Conservation (phyloP, 495 filamentous ascomycete species). For the Copromyces sp. region DNA sequence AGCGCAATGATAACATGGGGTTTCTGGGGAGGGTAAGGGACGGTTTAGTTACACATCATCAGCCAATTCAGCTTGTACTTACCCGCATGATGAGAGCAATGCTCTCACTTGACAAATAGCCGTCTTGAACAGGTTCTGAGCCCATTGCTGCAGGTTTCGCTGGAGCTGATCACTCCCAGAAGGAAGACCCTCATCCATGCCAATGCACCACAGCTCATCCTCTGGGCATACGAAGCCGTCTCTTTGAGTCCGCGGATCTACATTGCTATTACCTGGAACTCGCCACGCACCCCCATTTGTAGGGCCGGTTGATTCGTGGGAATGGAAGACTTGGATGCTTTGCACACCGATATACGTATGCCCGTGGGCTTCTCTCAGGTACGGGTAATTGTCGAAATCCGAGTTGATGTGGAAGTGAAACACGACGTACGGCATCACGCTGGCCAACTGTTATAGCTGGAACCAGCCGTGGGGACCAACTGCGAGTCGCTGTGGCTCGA, state of each 20-base stretch:
- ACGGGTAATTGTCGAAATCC: neutral
- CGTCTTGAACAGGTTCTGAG: neutral
- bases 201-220: neutral
- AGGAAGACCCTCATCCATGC: neutral
- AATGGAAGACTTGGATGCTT: neutral
- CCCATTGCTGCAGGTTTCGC: neutral
- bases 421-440: constrained; percentile 8
- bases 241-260: neutral
- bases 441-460: constrained; percentile 25
- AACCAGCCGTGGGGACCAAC: constrained; percentile 29
- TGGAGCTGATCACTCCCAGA: neutral
- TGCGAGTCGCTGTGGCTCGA: neutral
- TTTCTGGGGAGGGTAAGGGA: neutral
- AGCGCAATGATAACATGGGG: neutral
- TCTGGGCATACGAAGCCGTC: neutral
- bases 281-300: neutral
- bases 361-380: neutral
- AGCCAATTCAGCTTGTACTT: neutral
- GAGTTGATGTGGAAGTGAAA: neutral
- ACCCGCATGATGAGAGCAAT: neutral
- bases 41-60: neutral
- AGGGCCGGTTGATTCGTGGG: neutral
- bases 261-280: neutral
- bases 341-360: neutral
- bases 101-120: neutral